Evolutionary conservation across 2,329 filamentous ascomycete genomes (phyloP).

Genomic region (Lasiodiplodia gonubiensis): DNA sequence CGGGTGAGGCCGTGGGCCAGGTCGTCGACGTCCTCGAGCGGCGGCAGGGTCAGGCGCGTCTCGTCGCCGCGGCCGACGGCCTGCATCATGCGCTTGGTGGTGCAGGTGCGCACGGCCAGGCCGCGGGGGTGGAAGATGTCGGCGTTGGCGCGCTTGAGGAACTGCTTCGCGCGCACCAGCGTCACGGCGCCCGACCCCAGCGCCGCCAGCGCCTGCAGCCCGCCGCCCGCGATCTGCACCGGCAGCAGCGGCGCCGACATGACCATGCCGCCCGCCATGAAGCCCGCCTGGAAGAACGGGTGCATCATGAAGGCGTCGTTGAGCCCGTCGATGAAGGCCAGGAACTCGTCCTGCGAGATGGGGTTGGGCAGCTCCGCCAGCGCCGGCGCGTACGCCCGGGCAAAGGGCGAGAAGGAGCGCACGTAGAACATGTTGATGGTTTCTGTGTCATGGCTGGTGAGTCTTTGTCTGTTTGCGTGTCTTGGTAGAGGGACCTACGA

Average conservation of each 20-base stretch:
- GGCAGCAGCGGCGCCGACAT: conserved; percentile 34
- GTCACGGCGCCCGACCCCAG: conserved; percentile 17
- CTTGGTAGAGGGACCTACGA: not conserved
- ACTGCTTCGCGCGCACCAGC: not conserved
- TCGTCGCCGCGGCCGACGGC: conserved; percentile 11
- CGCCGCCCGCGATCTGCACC: conserved; percentile 26
- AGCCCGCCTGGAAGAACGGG: conserved; percentile 35
- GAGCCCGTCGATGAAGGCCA: conserved; percentile 38
- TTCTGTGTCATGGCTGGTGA: not conserved
- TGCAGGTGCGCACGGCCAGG: conserved; percentile 8
- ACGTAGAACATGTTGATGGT: conserved; percentile 28
- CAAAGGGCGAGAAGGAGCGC: conserved; percentile 24
- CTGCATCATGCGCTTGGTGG: conserved; percentile 22
- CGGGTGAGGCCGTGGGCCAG: not conserved
- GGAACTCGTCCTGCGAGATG: conserved; percentile 34
- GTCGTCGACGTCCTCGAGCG: conserved; percentile 21
- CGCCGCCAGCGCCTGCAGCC: conserved; percentile 10
- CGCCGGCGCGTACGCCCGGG: conserved; percentile 9
- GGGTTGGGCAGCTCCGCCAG: conserved; percentile 7
- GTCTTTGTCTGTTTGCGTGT: not conserved
- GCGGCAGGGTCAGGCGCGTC: conserved; percentile 12
- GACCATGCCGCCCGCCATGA: conserved; percentile 34
- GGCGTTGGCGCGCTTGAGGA: conserved; percentile 13
- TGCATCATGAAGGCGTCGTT: conserved; percentile 38
- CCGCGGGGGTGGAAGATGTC: conserved; percentile 19